These are phyloP conservation scores for Tetradesmus obliquus DNA, from an alignment of 139 green algal genomes.

Conservation along the genomic window DNA sequence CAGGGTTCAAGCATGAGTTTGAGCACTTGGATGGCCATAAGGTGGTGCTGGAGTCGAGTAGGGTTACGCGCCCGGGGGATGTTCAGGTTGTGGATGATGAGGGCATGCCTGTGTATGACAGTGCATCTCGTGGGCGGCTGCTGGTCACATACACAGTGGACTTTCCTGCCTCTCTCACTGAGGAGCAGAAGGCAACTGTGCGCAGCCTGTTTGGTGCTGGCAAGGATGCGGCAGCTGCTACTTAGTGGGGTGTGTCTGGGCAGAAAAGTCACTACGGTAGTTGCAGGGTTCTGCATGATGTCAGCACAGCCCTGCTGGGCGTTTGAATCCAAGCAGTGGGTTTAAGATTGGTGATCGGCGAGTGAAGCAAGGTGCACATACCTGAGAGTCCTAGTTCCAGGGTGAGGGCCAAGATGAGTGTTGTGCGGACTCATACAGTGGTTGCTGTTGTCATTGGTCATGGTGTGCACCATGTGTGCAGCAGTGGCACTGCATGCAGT, in stretches of 20 bases:
- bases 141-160: slow-evolving; percentile 84
- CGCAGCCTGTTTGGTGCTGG: slow-evolving; percentile 61
- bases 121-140: slow-evolving; percentile 72
- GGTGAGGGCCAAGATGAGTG: too few relatives aligned
- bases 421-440: too few relatives aligned
- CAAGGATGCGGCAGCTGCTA: background rate
- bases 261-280: too few relatives aligned
- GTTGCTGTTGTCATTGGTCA: too few relatives aligned
- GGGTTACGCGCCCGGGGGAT: slow-evolving; percentile 66
- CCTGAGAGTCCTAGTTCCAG: too few relatives aligned
- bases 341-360: too few relatives aligned
- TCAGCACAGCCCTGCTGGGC: too few relatives aligned
- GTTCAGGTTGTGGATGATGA: slow-evolving; percentile 49
- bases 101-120: slow-evolving; percentile 69
- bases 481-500: too few relatives aligned
- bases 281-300: too few relatives aligned
- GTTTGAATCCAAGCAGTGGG: too few relatives aligned
- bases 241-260: background rate
- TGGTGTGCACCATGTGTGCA: too few relatives aligned
- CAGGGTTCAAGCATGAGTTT: slow-evolving; percentile 86
- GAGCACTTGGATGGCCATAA: slow-evolving; percentile 95
- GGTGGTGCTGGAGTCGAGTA: slow-evolving; percentile 51
- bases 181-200: slow-evolving; percentile 77
- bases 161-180: slow-evolving; percentile 85
- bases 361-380: too few relatives aligned